phyloP scores from a whole-genome alignment of 2,329 filamentous ascomycete species.

The Diaporthe sp. region DNA sequence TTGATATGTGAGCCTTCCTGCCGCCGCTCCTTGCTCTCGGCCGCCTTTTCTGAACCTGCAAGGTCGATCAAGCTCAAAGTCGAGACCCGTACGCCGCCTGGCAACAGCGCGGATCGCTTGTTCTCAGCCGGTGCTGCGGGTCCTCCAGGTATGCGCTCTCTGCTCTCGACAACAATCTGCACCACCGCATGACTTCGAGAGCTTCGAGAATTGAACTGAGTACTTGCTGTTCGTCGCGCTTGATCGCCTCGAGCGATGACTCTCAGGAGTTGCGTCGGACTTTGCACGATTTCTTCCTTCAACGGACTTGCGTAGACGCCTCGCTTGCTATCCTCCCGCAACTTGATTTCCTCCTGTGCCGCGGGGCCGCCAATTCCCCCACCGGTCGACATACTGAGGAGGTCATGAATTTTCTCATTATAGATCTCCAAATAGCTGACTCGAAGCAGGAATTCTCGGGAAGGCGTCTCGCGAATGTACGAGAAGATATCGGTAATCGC shows the following conservation, averaged over 20 bases:
- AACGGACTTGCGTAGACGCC: slow-evolving; percentile 96
- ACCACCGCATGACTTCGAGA: slow-evolving; percentile 98
- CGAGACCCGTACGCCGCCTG: slow-evolving; percentile 94
- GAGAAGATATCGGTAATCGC: slow-evolving; percentile 99
- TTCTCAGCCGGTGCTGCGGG: slow-evolving; percentile 59
- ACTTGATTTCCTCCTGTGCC: slow-evolving; percentile 92
- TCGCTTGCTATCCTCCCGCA: slow-evolving; percentile 95
- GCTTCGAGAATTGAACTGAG: slow-evolving; percentile 96
- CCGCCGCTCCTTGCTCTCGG: slow-evolving; percentile 92
- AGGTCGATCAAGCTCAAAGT: slow-evolving; percentile 96
- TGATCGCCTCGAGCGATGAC: slow-evolving; percentile 96
- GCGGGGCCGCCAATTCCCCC: slow-evolving; percentile 66
- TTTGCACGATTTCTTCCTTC: slow-evolving; percentile 99
- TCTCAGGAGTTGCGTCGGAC: slow-evolving; percentile 91
- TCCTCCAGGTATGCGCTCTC: slow-evolving; percentile 81
- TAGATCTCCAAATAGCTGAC: slow-evolving; percentile 99
- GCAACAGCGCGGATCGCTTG: slow-evolving; percentile 79
- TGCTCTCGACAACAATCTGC: slow-evolving; percentile 97
- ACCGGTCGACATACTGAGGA: slow-evolving; percentile 81
- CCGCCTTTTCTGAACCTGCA: slow-evolving; percentile 95
- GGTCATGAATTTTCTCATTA: slow-evolving; percentile 96
- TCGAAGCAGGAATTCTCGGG: slow-evolving; percentile 91
- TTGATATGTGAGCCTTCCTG: slow-evolving; percentile 98
- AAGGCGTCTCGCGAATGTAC: slow-evolving; percentile 96
- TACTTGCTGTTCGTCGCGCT: slow-evolving; percentile 90